Evolutionary conservation across 192 early-diverging fungal species (phyloP), one percentile per base, ranked within the genome.

Genomic region (Spinellus fusiger): DNA sequence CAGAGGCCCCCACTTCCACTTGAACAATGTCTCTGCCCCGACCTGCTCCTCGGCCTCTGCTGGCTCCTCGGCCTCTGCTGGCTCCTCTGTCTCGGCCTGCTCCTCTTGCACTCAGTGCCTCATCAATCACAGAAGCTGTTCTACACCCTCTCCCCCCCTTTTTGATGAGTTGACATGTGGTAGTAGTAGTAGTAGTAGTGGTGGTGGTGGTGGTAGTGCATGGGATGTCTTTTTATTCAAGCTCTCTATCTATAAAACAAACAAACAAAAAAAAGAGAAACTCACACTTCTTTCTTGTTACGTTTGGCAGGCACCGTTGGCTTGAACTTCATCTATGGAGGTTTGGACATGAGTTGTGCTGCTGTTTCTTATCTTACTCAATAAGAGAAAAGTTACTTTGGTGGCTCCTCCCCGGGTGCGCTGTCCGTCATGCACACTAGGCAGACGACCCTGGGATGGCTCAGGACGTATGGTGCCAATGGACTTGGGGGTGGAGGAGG

Each of bases 251-350:
- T n/a, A n/a, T 20, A 47, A 47, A 47, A 47, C 8, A 5, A 37
- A 3, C 18, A 35, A 33, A 32, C 0, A 1, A 23, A 20, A 15
- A 35, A 55, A 55, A 55, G 16, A 6, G 8, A 10, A 10, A 32
- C 73, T 64, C 74, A 76, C 77, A 64, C 66, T 62, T 80, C 82
- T 61, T 77, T 78, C 65, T 81, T 83, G 33, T 76, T 75, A 65
- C 82, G 68, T 59, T 80, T 80, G 7, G 71, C 55, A 4, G 83
- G 81, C 12, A 85, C 68, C 5, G 77, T 83, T 6, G 83, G 83
- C 28, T 75, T 72, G 51, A 85, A 85, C 61, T 85, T 85, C 63
- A 81, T 70, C 80, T 84, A 72, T 37, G 48, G 32, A 16, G 28
- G 5, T 37, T 27, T 53, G 58, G 16, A 7, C 23, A 48, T 27